Conservation (phyloP, 2,329 filamentous ascomycete species). For the Stagonosporopsis tanaceti region DNA sequence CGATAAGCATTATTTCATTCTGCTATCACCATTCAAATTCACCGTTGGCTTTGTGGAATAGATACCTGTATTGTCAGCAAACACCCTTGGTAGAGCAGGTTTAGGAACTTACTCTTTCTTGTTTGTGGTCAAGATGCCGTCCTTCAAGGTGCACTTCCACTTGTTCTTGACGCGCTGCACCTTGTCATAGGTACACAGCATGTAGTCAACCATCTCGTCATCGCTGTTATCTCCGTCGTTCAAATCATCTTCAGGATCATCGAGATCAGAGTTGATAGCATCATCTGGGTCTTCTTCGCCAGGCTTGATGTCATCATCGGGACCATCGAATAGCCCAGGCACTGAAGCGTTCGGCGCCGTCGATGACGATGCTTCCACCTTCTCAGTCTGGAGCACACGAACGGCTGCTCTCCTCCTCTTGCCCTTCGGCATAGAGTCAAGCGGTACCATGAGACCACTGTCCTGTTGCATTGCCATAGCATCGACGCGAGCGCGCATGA, state of each 20-base stretch:
- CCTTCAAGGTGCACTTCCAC: constrained; percentile 96
- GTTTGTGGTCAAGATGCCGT: constrained; percentile 91
- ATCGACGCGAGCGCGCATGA: constrained; percentile 74
- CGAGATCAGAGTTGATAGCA: constrained; percentile 97
- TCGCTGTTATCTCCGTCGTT: constrained; percentile 87
- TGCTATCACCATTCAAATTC: constrained; percentile 90
- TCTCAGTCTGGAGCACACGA: constrained; percentile 64
- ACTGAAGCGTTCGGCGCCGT: constrained; percentile 8
- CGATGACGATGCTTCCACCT: constrained; percentile 38
- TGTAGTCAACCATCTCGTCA: constrained; percentile 84
- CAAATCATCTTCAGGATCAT: constrained; percentile 87
- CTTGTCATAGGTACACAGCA: constrained; percentile 99
- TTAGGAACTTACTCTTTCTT: constrained; percentile 75
- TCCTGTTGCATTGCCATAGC: constrained; percentile 73
- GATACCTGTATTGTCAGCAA: constrained; percentile 66
- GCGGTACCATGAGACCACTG: constrained; percentile 78
- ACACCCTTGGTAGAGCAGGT: not conserved
- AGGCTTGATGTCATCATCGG: constrained; percentile 62
- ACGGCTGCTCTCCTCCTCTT: constrained; percentile 52
- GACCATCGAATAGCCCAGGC: constrained; percentile 60
- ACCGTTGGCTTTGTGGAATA: constrained; percentile 96
- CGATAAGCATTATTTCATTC: constrained; percentile 26
- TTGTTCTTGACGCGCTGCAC: constrained; percentile 98
- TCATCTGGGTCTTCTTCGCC: constrained; percentile 75
- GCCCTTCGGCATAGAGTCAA: constrained; percentile 63